Base-by-base conservation (phyloP, 2,329 filamentous ascomycete species). In the Periconia sp. region DNA sequence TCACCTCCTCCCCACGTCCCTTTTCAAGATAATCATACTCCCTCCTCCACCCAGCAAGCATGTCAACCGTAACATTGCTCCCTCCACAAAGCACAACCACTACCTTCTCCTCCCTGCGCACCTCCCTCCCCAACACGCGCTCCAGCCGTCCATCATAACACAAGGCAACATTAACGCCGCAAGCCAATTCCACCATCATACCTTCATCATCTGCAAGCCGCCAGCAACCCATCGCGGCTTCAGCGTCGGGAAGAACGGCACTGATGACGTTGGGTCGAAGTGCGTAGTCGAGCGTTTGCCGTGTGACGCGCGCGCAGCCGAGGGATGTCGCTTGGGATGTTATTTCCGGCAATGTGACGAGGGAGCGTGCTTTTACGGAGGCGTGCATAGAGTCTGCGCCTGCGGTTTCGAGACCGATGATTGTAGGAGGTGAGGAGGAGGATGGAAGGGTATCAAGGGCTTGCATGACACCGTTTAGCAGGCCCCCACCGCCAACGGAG, bases 1-100 rank as follows among this genome's bases (percentile, higher is more conserved):
- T 19, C 37, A 49, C 50, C 50, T 41, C 42, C 31, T 6, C 31
- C 6, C 13, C 42, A 17, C 13, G 41, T n/a, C 37, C 43, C 41
- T 53, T 49, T 45, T 58, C 59, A 14, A 60, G 47, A 41, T 44
- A 59, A 14, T 42, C 63, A 54, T 77, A 76, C 63, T 77, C 72
- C 49, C 71, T 54, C 56, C 77, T 74, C 74, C 79, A 84, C 49
- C 76, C 74, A 30, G 73, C 74, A 52, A 84, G 66, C 75, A 81
- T 81, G 47, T 79, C 76, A 2, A 79, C 72, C 1, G 74, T 80
- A 31, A 84, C 75, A 63, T 81, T 81, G 47, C 75, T 81, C 14
- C 80, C 82, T 1, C 93, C 93, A 67, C 93, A 97, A 7, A 97
- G 85, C 20, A 96, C 81, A 49, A 97, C 78, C 1, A 97, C 91